Evolutionary conservation across 495 filamentous ascomycete genomes (phyloP), one percentile per base, ranked within the genome.

Genomic region (Oidiodendron maius): DNA sequence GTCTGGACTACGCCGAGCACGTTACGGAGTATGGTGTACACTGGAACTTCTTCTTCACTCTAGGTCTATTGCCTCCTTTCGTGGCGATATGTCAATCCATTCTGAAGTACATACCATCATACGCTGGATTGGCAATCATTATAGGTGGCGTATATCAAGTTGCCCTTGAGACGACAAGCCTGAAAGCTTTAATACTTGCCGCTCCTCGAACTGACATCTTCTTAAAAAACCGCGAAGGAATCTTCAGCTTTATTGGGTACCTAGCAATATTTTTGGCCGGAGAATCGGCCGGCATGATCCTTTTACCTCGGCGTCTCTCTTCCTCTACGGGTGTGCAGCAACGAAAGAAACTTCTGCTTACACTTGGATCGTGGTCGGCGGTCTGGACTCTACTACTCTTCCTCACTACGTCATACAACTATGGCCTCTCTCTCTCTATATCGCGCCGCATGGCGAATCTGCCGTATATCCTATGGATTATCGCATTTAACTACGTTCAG

Each of bases 41-140:
- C 64, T 99, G 93, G 93, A 99, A 99, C 64, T 99, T 99, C 65
- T 99, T 99, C 71, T 97, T 99, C 66, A 99, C 93, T 0, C 70
- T 99, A 10, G 91, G 82, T 3, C 78, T 96, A 21, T 66, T 99
- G 25, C 89, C 91, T 1, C 90, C 90, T 3, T 93, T 93, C 55
- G 80, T 95, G 43, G 91, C 91, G n/a, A 61, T 95, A 0, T 87
- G 93, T 44, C 85, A 91, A 51, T 78, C 83, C 0, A 61, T 75
- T 8, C 69, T 82, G 26, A 60, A 64, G 38, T 40, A 71, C 51
- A 69, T 89, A 23, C 87, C 82, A 1, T 91, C 84, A 1, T 91
- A 86, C 51, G 82, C 87, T 23, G 65, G 76, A 8, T 72, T 96
- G 10, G 77, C 88, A 2, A 58, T 94, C 20, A 58, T 82, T 0